Base-by-base conservation (phyloP, 345 rosid genomes). In the Stellera chamaejasme region DNA sequence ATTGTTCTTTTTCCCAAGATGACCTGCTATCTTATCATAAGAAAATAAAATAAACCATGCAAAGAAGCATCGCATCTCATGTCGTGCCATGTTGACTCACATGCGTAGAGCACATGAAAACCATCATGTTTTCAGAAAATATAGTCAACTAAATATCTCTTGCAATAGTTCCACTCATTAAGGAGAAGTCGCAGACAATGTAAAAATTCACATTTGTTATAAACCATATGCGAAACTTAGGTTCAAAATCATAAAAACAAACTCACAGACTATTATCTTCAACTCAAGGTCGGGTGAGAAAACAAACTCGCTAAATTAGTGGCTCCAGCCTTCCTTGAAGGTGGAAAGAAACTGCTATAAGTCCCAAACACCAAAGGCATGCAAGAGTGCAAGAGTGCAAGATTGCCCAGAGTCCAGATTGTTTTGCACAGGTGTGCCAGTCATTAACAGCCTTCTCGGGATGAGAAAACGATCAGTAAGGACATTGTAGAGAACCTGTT, bases 351-450 rank as follows among this genome's bases (percentile, higher is more conserved):
- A 90, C 67, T 84, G 80, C n/a, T n/a, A n/a, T n/a, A n/a, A n/a
- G 76, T 81, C 69, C 96, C 93, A 82, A 90, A 90, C 43, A 90
- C 79, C 28, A 69, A 76, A 56, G 97, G 93, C 94, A 87, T 81
- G 60, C 96, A 90, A 66, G 87, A 90, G 76, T 87, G 96, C 90
- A 90, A 65, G n/a, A n/a, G n/a, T n/a, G n/a, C 74, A 90, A 72
- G 48, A n/a, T n/a, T n/a, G 94, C 86, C 97, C 97, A 90, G 14
- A 90, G 87, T 66, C 87, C 97, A 28, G 80, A 68, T 84, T 82
- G 68, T 90, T 90, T 69, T 90, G 94, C 51, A 90, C 75, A 32
- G 97, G 97, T 36, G 97, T 87, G 59, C 96, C 96, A 45, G 94
- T 84, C 87, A 87, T 87, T 80, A 87, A 69, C 50, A 87, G 74